Evolutionary conservation across 2,329 filamentous ascomycete species (phyloP), one percentile per base, ranked within the genome.

Genomic region (Chaetothyriales sp.): DNA sequence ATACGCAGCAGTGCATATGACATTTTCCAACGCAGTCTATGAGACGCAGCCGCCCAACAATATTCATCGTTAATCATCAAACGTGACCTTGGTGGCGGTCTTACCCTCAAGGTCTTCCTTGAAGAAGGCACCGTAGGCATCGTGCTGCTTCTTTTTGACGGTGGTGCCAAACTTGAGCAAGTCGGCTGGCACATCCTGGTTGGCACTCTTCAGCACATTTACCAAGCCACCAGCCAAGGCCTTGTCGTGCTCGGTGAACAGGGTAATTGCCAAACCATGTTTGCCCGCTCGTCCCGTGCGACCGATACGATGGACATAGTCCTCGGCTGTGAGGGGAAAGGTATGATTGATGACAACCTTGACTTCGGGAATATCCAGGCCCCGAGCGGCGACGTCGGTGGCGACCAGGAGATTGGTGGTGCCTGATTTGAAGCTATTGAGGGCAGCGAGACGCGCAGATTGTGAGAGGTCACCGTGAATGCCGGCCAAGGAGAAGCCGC

Each of bases 81-180:
- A 95, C 46, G 81, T 89, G 66, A 95, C 94, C 76, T 95, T 95
- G 52, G 85, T 92, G 25, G 86, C 83, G 68, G 86, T 83, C 70
- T 90, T 85, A 66, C 78, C 86, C 67, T 83, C 83, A 62, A 87
- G 85, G 7, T 86, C 82, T 62, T 95, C 88, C 70, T 92, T 95
- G 76, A 86, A 95, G 67, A 97, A 97, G 29, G 89, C 88, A 52
- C 92, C 92, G 65, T 97, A 98, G 47, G 86, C 85, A 64, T 89
- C 86, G 71, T 98, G 92, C 47, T 82, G 80, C 88, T 97, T 97
- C 81, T 94, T 95, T 81, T 97, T 98, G 49, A 98, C 92, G 0
- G 90, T 97, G 19, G 89, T 94, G 63, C 92, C 92, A 61, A 95
- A 98, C 71, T 94, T 95, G 67, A 97, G 75, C 40, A 98, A 73